Percentiles rank a stretch among this genome's conserved stretches.
These are phyloP conservation scores for Spiraea crenata DNA, from an alignment of 331 rosid species.

Conservation along the genomic window DNA sequence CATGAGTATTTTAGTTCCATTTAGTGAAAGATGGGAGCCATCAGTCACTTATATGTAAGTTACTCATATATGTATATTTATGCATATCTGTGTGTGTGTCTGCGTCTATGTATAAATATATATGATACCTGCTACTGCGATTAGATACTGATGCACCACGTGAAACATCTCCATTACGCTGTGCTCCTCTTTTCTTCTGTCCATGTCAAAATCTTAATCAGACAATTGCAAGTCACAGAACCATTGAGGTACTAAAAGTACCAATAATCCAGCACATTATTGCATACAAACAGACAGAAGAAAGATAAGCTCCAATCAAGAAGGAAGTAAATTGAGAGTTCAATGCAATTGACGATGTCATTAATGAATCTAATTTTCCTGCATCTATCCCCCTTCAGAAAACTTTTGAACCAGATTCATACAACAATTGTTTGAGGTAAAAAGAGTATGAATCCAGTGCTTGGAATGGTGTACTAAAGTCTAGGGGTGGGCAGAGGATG, in stretches of 20 bases:
- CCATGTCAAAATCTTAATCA: conserved; percentile 32
- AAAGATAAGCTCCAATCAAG: conserved; percentile 19
- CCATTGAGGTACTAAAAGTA: conserved; percentile 12
- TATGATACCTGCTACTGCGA: conserved; percentile 64
- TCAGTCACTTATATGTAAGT: not conserved
- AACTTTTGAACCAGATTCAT: not conserved
- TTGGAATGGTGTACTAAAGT: not conserved
- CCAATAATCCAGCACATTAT: not conserved
- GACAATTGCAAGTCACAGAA: conserved; percentile 14
- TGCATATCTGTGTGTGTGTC: not conserved
- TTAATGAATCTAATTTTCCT: not conserved
- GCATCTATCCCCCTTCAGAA: conserved; percentile 3
- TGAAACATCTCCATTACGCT: conserved; percentile 47
- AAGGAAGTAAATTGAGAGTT: conserved; percentile 1
- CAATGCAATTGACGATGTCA: not conserved
- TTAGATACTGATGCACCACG: conserved; percentile 51
- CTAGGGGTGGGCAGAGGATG: not conserved
- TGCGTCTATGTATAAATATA: not conserved
- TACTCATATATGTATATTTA: not conserved
- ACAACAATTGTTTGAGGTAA: not conserved
- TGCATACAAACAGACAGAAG: conserved; percentile 20
- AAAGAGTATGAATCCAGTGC: not conserved
- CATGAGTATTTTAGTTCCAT: conserved; percentile 25
- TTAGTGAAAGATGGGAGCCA: conserved; percentile 15
- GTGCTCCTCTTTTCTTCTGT: conserved; percentile 77